Evolutionary conservation across 1,139 yeast genomes (phyloP), one percentile per base, ranked within the genome.

Genomic region (Geotrichum bryndzae): DNA sequence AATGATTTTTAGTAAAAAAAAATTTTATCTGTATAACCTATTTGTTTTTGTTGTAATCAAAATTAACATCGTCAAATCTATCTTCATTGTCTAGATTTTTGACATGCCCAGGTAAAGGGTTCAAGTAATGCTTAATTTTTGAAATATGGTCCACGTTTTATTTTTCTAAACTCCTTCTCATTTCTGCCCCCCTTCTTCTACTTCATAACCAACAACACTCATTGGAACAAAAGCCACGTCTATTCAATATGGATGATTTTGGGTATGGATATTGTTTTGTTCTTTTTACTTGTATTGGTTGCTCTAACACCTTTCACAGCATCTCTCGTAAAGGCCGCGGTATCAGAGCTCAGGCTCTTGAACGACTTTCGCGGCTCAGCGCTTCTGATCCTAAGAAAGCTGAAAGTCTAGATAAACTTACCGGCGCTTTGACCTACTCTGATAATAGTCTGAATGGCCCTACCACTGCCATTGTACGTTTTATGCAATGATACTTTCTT

Each of bases 261-360:
- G 74, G 74, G 73, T 71, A 63, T 23, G 73, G 58, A 1, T 41
- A 38, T 8, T 56, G 27, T 29, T 18, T 58, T n/a, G 18, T 22
- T 50, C n/a, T n/a, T 10, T 27, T 22, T 23, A 48, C 50, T 54
- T 48, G 53, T 23, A 18, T 50, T n/a, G 31, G 41, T 23, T 18
- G 29, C 55, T 59, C 46, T 55, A 18, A 27, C 35, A 18, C 8
- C 7, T 13, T 8, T 13, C 33, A 15, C 31, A 72, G 74, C 7
- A 67, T 72, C 29, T 66, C 71, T 48, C 71, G 73, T 58, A 67
- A 66, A 48, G 68, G 62, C 57, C 65, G 65, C 59, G 71, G 78
- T 1, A 66, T 88, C 33, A 80, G 94, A 63, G 82, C 83, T 13
- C 82, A 78, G 57, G 91, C 94, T 7, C 79, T 87, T 65, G 79